phyloP scores from a whole-genome alignment of 129 eudicot species.

The Calendula officinalis region DNA sequence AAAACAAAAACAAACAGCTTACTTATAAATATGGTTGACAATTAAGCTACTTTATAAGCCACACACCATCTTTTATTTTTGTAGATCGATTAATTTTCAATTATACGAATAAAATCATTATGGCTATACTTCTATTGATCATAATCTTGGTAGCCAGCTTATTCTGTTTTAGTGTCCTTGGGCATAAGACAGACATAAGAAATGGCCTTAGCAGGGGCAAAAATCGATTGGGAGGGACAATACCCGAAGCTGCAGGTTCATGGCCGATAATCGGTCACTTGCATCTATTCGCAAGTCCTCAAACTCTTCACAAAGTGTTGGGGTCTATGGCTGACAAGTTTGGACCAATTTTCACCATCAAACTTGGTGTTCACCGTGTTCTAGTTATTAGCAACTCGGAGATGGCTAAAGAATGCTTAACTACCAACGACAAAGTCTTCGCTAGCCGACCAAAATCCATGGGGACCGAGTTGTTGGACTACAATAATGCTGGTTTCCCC shows the following conservation, averaged over 20 bases:
- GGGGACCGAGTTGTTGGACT: slow-evolving; percentile 10
- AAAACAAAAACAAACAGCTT: too few relatives aligned
- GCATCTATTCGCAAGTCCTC: slow-evolving; percentile 23
- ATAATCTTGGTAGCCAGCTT: not conserved
- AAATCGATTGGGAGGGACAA: not conserved
- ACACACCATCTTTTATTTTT: too few relatives aligned
- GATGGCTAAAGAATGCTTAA: slow-evolving; percentile 30
- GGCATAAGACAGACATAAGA: not conserved
- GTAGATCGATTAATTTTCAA: too few relatives aligned
- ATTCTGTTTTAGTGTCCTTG: not conserved
- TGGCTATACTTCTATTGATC: slow-evolving; percentile 6
- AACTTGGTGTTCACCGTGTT: slow-evolving; percentile 24
- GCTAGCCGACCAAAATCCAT: slow-evolving; percentile 31
- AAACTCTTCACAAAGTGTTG: slow-evolving; percentile 24
- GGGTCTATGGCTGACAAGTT: slow-evolving; percentile 36
- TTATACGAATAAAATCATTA: not conserved
- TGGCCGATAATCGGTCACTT: slow-evolving; percentile 40
- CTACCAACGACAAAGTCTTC: slow-evolving; percentile 22
- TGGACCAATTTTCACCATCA: slow-evolving; percentile 33
- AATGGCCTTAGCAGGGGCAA: not conserved
- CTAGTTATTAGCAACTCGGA: slow-evolving; percentile 17
- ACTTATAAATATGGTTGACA: too few relatives aligned
- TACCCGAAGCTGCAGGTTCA: slow-evolving; percentile 30
- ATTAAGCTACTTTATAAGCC: too few relatives aligned
- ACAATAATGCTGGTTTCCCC: slow-evolving; percentile 19